Base-by-base conservation (phyloP, 352 stramenopile species). In the Achlya hypogyna region DNA sequence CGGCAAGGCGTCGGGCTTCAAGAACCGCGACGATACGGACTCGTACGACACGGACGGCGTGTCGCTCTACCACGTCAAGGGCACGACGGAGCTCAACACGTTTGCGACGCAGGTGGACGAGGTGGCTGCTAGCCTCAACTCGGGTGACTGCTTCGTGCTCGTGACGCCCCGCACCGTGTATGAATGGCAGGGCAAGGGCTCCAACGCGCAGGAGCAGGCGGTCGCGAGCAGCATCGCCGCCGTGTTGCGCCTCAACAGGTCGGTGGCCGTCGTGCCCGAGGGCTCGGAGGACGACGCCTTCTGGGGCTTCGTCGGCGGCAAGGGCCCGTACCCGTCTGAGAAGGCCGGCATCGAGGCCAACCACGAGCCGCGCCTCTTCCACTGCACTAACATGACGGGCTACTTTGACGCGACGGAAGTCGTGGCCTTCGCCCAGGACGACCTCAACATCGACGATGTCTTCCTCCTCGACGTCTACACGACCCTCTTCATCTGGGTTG, bases 401-500 rank as follows among this genome's bases (percentile, higher is more conserved):
- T 87, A 86, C 71, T 94, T 97, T 56, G 58, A 88, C 59, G 87
- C 89, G 12, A 79, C 88, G 28, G 86, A 96, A 69, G 86, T 97
- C 60, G 74, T 84, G 53, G 77, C 86, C 74, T 97, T 96, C 69
- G 78, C 86, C 3, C 89, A 97, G 74, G 86, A 93, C 66, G 91
- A 98, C 66, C 77, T 98, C 38, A 94, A 93, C 73, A 77, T 82
- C 8, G 86, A 95, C 53, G 89, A 98, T 62, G 88, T 97, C 27
- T 96, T 96, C 72, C 77, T 97, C 14, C 72, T 97, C 12, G 89
- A 97, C 74, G 91, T 84, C 56, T 96, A 89, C 74, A 92, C 84
- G 59, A 84, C 76, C 32, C 73, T 97, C 53, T 97, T 92, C 71
- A 78, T 97, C 16, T 97, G 91, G 91, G 86, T 97, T 43, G 91